A percentile compares a stretch with the other conserved stretches of the same genome.
Evolutionary conservation across 345 rosid genomes (phyloP).

Genomic region (Sonneratia caseolaris): DNA sequence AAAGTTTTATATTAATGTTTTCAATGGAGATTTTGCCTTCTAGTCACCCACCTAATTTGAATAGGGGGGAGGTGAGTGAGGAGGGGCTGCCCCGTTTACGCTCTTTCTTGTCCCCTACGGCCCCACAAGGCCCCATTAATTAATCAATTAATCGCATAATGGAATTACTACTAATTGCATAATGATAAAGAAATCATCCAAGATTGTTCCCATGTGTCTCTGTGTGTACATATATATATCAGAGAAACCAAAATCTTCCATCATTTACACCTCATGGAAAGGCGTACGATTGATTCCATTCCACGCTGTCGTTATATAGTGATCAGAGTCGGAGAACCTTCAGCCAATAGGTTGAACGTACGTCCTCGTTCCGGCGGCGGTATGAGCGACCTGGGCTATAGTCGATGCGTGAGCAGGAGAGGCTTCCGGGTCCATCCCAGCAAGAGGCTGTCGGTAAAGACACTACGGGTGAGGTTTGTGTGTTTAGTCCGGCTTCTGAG

Average conservation of each 20-base stretch:
- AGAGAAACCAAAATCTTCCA: background rate
- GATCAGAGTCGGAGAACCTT: background rate
- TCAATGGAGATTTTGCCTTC: background rate
- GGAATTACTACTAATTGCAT: background rate
- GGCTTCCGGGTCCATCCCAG: constrained; percentile 12
- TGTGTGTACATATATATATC: background rate
- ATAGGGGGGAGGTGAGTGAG: background rate
- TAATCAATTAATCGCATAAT: too few relatives aligned
- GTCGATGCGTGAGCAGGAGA: constrained; percentile 6
- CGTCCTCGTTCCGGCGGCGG: background rate
- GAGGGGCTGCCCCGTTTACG: background rate
- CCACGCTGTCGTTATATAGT: too few relatives aligned
- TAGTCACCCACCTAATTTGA: background rate
- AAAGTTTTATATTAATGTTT: background rate
- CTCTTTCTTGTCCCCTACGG: constrained; percentile 2
- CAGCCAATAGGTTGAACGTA: background rate
- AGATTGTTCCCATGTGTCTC: too few relatives aligned
- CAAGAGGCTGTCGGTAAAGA: constrained; percentile 14
- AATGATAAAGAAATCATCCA: too few relatives aligned
- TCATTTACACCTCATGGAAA: background rate
- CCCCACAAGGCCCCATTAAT: background rate
- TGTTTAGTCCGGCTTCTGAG: constrained; percentile 7
- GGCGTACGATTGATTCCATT: background rate
- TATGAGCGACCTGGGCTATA: constrained; percentile 1
- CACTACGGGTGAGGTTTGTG: constrained; percentile 10